A percentile compares a stretch with the other conserved stretches of the same genome.
These are phyloP conservation scores for Lipomyces sp. DNA, from an alignment of 805 yeast species.

Conservation along the genomic window DNA sequence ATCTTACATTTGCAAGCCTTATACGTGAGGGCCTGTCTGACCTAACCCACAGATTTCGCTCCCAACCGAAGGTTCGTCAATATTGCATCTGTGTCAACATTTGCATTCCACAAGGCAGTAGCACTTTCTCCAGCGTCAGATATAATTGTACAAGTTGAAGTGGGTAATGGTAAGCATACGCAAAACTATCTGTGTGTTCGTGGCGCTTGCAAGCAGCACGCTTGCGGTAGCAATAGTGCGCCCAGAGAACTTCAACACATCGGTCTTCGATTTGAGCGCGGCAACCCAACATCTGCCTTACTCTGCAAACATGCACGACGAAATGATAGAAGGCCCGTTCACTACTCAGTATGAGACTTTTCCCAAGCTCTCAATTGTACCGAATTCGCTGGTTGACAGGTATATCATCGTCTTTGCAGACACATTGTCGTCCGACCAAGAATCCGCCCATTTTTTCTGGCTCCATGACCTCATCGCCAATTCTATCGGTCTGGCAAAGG, in stretches of 20 bases:
- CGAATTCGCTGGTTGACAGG: slow-evolving; percentile 4
- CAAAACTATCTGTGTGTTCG: neutral
- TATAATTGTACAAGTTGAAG: no score
- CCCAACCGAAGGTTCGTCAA: no score
- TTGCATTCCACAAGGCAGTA: no score
- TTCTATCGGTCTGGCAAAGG: neutral
- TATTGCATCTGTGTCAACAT: no score
- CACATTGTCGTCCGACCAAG: neutral
- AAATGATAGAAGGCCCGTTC: slow-evolving; percentile 10
- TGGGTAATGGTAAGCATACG: neutral
- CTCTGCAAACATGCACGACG: slow-evolving; percentile 4
- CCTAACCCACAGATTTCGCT: no score
- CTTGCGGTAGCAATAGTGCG: neutral
- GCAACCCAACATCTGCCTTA: neutral
- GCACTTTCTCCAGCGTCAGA: no score
- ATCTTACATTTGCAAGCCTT: no score
- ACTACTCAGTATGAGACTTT: neutral
- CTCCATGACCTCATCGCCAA: slow-evolving; percentile 45
- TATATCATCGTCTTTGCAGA: slow-evolving; percentile 10
- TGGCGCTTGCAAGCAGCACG: neutral
- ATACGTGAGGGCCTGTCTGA: no score
- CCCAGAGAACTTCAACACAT: neutral
- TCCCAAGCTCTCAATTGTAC: neutral
- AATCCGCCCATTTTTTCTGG: slow-evolving; percentile 6
- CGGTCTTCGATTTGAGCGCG: neutral